Conservation (phyloP, 805 yeast genomes). For the Dipodascus geniculatus region DNA sequence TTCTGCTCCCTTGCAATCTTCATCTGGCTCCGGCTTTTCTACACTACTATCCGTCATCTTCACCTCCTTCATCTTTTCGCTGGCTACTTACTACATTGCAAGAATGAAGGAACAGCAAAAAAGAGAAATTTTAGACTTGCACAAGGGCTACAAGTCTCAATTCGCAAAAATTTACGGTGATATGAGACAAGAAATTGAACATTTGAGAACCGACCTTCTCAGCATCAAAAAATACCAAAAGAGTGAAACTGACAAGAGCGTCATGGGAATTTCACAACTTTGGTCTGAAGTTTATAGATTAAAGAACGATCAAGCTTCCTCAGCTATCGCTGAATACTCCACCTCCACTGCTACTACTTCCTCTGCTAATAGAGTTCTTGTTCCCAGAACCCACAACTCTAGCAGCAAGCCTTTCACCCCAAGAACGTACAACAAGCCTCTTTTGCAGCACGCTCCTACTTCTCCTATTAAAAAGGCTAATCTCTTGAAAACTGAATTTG, state of each 20-base stretch:
- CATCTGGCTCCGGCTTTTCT: not conserved
- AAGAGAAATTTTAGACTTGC: not conserved
- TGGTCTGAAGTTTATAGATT: conserved; percentile 1
- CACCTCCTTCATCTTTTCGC: not conserved
- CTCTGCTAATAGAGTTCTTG: not conserved
- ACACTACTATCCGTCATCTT: not conserved
- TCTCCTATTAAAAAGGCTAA: not conserved
- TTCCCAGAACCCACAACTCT: not conserved
- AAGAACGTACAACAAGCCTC: not conserved
- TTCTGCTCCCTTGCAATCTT: not conserved
- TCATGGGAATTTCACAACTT: not conserved
- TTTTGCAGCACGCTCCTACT: not conserved
- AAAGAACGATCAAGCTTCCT: not conserved
- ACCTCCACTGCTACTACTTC: not conserved
- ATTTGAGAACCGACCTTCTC: not conserved
- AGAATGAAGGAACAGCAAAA: not conserved
- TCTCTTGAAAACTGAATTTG: conserved; percentile 6
- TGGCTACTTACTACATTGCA: not conserved
- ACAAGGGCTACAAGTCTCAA: not conserved
- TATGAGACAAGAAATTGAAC: not conserved
- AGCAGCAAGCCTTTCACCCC: conserved; percentile 1
- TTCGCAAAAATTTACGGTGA: not conserved
- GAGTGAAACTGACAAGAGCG: not conserved
- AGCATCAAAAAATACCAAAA: not conserved
- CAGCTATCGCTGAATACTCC: not conserved